Conservation (phyloP, 2,329 filamentous ascomycete species). For the Pseudovirgaria hyperparasitica region DNA sequence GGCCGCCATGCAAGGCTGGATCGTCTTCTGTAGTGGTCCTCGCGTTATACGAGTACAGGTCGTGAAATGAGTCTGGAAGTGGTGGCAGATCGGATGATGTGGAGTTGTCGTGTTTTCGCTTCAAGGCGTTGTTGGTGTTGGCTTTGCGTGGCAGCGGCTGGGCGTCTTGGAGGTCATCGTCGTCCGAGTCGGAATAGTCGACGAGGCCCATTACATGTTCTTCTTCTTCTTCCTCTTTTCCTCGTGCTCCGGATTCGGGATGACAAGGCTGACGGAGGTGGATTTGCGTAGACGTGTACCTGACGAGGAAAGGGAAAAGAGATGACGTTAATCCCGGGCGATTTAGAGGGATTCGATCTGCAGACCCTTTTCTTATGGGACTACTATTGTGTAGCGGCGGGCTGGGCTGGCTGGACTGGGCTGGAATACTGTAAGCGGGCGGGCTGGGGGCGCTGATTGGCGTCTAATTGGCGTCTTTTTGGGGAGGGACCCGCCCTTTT, state of each 20-base stretch:
- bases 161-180: slow-evolving; percentile 16
- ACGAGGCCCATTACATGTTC: slow-evolving; percentile 37
- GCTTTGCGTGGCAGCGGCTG: slow-evolving; percentile 2
- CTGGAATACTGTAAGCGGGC: too few species aligned
- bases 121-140: slow-evolving; percentile 8
- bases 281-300: too few species aligned
- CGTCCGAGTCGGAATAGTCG: slow-evolving; percentile 47
- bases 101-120: slow-evolving; percentile 19
- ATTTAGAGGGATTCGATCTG: too few species aligned
- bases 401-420: background rate
- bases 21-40: slow-evolving; percentile 70
- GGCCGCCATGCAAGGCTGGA: slow-evolving; percentile 71
- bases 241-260: too few species aligned
- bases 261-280: too few species aligned
- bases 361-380: too few species aligned
- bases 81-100: slow-evolving; percentile 45
- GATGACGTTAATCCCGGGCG: too few species aligned
- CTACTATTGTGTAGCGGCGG: slow-evolving; percentile 1
- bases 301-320: too few species aligned
- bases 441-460: too few species aligned
- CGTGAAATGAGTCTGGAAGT: slow-evolving; percentile 68
- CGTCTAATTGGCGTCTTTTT: too few species aligned
- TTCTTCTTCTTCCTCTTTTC: too few species aligned
- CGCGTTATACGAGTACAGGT: slow-evolving; percentile 75
- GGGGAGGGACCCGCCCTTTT: too few species aligned